Evolutionary conservation across 305 asterid genomes (phyloP), one percentile per base, ranked within the genome.

Genomic region (Fraxinus paxiana): DNA sequence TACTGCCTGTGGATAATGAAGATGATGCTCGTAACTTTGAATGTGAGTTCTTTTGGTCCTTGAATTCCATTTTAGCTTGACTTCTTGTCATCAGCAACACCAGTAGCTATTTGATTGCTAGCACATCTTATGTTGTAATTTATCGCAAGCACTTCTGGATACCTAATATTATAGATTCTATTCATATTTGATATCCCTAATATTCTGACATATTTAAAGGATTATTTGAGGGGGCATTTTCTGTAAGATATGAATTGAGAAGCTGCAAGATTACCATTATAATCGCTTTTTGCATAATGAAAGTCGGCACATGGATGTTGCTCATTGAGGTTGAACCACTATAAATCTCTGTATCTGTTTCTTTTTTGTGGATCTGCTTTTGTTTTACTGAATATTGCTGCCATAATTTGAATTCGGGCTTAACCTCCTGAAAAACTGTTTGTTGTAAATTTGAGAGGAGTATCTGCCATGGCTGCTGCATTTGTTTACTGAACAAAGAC

Each of bases 11-110:
- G 80, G 87, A 81, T 75, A 77, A 76, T 89, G 89, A 76, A 80
- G 86, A 41, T 84, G 86, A 82, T 82, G 46, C 82, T 79, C 86
- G 18, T 73, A 31, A 46, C 81, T 80, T 76, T 82, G 89, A 82
- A 83, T 84, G 92, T 88, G 83, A 87, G 92, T 84, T 82, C 18
- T 72, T 20, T 37, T 86, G 41, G 17, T 73, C 33, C 67, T 77
- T 48, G 59, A 35, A 73, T 77, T 48, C 74, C 43, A 4, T 76
- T 81, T 76, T 30, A 18, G 56, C 63, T 30, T 34, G 20, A 26
- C 78, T 17, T 6, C 48, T 59, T 33, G 35, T 24, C 72, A 10
- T 77, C 72, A 63, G 48, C 54, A 20, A 48, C 34, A 10, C 33
- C 15, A 24, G 35, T 63, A 10, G 35, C 69, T 59, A 35, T 10